Evolutionary conservation across 2,329 filamentous ascomycete species (phyloP).

Genomic region (Aureobasidium sp.): DNA sequence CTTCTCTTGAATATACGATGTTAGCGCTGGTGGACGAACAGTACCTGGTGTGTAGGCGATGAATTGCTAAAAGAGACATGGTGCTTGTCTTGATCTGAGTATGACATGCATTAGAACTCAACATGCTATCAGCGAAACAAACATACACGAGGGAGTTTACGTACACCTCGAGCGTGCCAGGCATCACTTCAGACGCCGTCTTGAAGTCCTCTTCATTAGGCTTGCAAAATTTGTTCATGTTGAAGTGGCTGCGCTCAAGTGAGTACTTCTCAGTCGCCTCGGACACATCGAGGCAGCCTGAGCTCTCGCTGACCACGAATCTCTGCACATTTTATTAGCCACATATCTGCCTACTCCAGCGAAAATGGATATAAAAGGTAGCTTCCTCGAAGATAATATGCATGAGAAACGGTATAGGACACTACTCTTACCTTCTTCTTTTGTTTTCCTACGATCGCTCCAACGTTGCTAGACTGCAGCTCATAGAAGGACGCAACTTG

Average conservation of each 20-base stretch:
- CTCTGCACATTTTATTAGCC: neutral
- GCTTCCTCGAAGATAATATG: no score
- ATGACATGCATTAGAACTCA: no score
- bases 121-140: neutral
- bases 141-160: neutral
- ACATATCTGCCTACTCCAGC: neutral
- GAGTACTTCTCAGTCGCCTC: neutral
- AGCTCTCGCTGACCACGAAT: neutral
- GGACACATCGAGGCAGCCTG: neutral
- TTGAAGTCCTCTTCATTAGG: neutral
- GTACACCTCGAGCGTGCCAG: neutral
- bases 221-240: conserved; percentile 3
- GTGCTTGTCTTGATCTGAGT: no score
- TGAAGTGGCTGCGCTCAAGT: neutral
- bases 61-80: no score
- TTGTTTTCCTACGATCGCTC: neutral
- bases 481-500: neutral
- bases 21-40: neutral
- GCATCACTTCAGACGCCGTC: neutral
- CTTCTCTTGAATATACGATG: neutral
- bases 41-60: neutral
- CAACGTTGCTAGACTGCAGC: neutral
- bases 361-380: no score
- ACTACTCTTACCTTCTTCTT: neutral
- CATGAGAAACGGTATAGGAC: no score